These are phyloP conservation scores for Thalassiosira ordinaria DNA, from an alignment of 352 stramenopile species.

Conservation along the genomic window DNA sequence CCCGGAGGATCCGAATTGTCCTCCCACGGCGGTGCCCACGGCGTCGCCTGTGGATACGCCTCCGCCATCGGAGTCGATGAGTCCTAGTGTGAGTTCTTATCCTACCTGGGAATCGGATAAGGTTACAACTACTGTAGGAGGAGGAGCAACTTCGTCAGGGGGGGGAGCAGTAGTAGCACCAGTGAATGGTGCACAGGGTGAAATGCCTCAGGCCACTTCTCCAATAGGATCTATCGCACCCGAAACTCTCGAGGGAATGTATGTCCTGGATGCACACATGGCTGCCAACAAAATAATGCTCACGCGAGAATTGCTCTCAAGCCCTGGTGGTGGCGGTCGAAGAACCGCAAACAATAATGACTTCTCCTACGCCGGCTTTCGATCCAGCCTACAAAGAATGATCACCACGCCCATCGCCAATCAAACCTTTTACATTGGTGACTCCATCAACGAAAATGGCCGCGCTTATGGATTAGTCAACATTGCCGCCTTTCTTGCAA, in stretches of 20 bases:
- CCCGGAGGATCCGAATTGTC: conserved; percentile 30
- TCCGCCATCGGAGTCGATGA: too few species aligned
- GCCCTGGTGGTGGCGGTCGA: not conserved
- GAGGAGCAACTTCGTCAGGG: not conserved
- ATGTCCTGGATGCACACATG: conserved; percentile 54
- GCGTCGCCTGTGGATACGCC: too few species aligned
- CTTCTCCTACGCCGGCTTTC: conserved; percentile 31
- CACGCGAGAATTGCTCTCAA: conserved; percentile 35
- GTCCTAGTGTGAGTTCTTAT: too few species aligned
- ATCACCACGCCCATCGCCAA: conserved; percentile 13
- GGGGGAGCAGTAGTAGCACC: not conserved
- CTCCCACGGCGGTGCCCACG: conserved; percentile 17
- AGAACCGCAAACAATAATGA: not conserved
- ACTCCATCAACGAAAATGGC: conserved; percentile 12
- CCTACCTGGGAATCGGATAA: too few species aligned
- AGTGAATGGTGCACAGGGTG: too few species aligned
- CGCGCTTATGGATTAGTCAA: conserved; percentile 50
- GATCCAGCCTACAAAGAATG: conserved; percentile 23
- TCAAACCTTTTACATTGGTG: conserved; percentile 44
- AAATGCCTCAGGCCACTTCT: too few species aligned
- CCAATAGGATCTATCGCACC: not conserved
- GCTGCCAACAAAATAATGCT: conserved; percentile 48
- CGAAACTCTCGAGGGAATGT: conserved; percentile 29
- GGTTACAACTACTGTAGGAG: not conserved
- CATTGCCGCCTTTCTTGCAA: conserved; percentile 53